Conservation (phyloP, 768 basidiomycete genomes). For the Botryobasidium botryosum region DNA sequence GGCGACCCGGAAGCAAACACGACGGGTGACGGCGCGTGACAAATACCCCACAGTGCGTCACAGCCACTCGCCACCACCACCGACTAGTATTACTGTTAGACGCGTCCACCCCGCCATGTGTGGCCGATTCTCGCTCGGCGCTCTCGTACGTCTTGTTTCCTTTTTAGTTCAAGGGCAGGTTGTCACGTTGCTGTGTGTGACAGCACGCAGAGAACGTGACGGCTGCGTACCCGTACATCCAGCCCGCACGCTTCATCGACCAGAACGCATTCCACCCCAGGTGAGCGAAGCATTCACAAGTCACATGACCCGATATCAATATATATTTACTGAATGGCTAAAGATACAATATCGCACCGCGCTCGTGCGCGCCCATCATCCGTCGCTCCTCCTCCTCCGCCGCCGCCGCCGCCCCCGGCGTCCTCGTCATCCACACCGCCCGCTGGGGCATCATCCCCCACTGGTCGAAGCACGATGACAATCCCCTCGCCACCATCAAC, state of each 20-base stretch:
- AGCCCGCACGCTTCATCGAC: not conserved
- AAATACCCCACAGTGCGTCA: too few relatives aligned
- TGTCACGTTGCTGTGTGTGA: too few relatives aligned
- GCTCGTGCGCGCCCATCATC: slow-evolving; percentile 60
- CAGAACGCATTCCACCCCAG: not conserved
- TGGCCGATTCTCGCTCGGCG: too few relatives aligned
- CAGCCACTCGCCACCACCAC: too few relatives aligned
- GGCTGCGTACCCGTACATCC: not conserved
- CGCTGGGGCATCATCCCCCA: slow-evolving; percentile 79
- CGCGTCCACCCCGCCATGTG: too few relatives aligned
- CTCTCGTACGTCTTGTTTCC: too few relatives aligned
- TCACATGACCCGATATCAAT: too few relatives aligned
- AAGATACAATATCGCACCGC: slow-evolving; percentile 74
- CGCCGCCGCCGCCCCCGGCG: not conserved
- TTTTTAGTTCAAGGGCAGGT: too few relatives aligned
- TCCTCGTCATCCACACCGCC: slow-evolving; percentile 1
- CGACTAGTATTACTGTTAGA: too few relatives aligned
- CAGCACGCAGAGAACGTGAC: too few relatives aligned
- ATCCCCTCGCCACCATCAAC: slow-evolving; percentile 69
- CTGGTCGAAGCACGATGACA: slow-evolving; percentile 64
- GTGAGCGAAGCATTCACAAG: not conserved
- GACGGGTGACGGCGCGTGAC: too few relatives aligned
- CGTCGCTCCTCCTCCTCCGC: slow-evolving; percentile 20
- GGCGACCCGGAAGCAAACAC: too few relatives aligned
- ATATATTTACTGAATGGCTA: not conserved